phyloP scores from a whole-genome alignment of 2,329 filamentous ascomycete species.

The Colletotrichum sublineola region DNA sequence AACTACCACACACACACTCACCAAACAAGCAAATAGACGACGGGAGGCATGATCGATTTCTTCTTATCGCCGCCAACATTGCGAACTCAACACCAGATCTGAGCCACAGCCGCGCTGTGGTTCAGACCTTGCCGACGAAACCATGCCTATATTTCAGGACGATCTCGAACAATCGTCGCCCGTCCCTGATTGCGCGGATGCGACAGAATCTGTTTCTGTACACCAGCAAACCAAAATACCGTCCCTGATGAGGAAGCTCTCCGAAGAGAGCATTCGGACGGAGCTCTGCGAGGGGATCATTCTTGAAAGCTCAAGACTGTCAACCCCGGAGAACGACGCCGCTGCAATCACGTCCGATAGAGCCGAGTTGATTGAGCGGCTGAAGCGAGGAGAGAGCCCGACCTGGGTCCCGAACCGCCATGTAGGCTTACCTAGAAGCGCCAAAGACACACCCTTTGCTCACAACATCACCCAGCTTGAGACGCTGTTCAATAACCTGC shows the following conservation, averaged over 20 bases:
- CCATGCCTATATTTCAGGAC: slow-evolving; percentile 72
- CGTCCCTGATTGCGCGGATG: slow-evolving; percentile 41
- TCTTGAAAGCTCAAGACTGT: slow-evolving; percentile 55
- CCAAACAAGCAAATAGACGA: not conserved
- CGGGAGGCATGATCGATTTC: slow-evolving; percentile 30
- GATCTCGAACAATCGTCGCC: slow-evolving; percentile 56
- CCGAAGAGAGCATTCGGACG: slow-evolving; percentile 72
- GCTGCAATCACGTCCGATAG: slow-evolving; percentile 68
- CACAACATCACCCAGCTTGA: slow-evolving; percentile 48
- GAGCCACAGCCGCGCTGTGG: slow-evolving; percentile 52
- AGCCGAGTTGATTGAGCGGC: slow-evolving; percentile 83
- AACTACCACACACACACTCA: not conserved
- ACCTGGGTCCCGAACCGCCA: slow-evolving; percentile 78
- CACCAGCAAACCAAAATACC: slow-evolving; percentile 12
- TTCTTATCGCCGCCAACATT: slow-evolving; percentile 31
- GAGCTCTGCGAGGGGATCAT: slow-evolving; percentile 72
- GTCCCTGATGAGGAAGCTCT: slow-evolving; percentile 56
- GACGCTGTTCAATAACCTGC: slow-evolving; percentile 53
- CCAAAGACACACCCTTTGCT: slow-evolving; percentile 15
- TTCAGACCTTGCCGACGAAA: slow-evolving; percentile 47
- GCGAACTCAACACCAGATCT: slow-evolving; percentile 34
- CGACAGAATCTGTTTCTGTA: slow-evolving; percentile 3
- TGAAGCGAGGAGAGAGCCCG: slow-evolving; percentile 84
- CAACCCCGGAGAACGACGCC: slow-evolving; percentile 49
- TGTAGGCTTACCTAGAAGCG: slow-evolving; percentile 56